Evolutionary conservation across 2,329 filamentous ascomycete species (phyloP).

Genomic region (Claviceps purpurea): DNA sequence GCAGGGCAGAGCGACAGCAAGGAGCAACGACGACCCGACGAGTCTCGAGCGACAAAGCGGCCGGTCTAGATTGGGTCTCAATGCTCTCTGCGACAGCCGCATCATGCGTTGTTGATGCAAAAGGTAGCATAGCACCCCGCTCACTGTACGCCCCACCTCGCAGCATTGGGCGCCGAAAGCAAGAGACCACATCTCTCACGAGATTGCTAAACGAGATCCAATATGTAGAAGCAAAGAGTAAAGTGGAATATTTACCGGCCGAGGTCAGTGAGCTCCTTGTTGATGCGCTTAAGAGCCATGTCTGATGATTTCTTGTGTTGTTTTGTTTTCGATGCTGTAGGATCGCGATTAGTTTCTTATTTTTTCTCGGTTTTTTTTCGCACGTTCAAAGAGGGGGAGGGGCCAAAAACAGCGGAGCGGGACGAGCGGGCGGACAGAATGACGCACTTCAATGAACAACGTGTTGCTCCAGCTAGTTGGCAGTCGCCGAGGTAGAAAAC

Average conservation of each 20-base stretch:
- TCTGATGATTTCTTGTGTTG: constrained; percentile 20
- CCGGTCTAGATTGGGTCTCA: too few relatives aligned
- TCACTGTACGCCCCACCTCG: constrained; percentile 24
- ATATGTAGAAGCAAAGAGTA: constrained; percentile 5
- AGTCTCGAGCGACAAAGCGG: neutral
- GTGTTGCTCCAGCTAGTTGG: constrained; percentile 4
- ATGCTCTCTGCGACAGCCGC: constrained; percentile 1
- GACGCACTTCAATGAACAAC: constrained; percentile 16
- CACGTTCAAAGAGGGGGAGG: neutral
- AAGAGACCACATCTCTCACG: constrained; percentile 9
- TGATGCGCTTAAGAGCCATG: constrained; percentile 89
- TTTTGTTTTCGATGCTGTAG: constrained; percentile 13
- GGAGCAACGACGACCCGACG: neutral
- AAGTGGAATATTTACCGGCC: constrained; percentile 53
- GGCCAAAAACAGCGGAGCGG: constrained; percentile 2
- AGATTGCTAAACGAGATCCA: constrained; percentile 2
- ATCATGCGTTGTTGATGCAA: constrained; percentile 6
- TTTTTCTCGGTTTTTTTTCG: neutral
- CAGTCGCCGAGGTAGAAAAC: constrained; percentile 5
- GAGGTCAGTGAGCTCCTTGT: constrained; percentile 85
- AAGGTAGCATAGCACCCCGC: constrained; percentile 18
- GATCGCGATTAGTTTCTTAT: constrained; percentile 12
- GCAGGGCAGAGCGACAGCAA: neutral
- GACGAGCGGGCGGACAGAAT: constrained; percentile 7
- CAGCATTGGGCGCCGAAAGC: constrained; percentile 13